A percentile compares a stretch with the other conserved stretches of the same genome.
These are phyloP conservation scores for Scheffersomyces amazonensis DNA, from an alignment of 805 yeast species.

Conservation along the genomic window DNA sequence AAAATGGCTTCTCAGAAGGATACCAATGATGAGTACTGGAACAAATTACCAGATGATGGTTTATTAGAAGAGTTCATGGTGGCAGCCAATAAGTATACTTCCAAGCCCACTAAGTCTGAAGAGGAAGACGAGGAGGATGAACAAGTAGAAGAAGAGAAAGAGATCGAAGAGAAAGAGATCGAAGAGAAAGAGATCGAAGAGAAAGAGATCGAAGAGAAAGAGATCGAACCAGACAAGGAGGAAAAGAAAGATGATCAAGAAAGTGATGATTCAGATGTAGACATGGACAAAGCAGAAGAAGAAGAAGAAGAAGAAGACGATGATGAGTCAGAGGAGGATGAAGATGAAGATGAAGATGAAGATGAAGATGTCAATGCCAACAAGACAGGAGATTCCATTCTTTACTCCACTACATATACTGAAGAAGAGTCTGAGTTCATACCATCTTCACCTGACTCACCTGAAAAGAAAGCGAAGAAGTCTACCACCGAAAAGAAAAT, in stretches of 20 bases:
- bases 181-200: neutral
- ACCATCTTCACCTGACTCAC: neutral
- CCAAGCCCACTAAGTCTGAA: neutral
- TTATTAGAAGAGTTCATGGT: conserved; percentile 9
- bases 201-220: neutral
- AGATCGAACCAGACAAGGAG: neutral
- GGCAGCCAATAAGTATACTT: conserved; percentile 3
- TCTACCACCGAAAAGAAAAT: neutral
- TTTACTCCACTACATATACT: neutral
- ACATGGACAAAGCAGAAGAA: neutral
- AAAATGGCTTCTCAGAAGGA: conserved; percentile 6
- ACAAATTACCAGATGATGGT: conserved; percentile 18
- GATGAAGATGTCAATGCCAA: neutral
- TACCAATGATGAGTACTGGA: conserved; percentile 22
- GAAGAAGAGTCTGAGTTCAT: neutral
- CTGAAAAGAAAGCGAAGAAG: neutral
- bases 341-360: neutral
- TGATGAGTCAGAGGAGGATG: neutral
- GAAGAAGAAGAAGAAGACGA: neutral
- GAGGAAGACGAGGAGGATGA: neutral
- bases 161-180: conserved; percentile 1
- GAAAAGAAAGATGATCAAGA: neutral
- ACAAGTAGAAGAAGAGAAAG: conserved; percentile 7
- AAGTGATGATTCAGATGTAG: neutral
- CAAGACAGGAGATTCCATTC: neutral